Evolutionary conservation across 805 yeast species (phyloP), one percentile per base, ranked within the genome.

Genomic region (Hanseniaspora clermontiae): DNA sequence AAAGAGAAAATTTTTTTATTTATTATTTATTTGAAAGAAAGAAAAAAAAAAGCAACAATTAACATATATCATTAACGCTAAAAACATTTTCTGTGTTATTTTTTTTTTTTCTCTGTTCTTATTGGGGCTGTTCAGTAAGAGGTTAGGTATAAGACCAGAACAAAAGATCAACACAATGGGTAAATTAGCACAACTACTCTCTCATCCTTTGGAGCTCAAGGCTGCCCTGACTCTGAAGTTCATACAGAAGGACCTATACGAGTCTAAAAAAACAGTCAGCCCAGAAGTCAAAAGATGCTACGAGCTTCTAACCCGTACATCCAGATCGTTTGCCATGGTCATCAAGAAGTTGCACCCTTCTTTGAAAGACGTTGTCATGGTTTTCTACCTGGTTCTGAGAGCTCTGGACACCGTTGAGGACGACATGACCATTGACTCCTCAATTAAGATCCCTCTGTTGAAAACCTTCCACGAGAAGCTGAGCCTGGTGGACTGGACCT

Each of bases 371-470:
- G 86, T 84, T 0, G 77, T 87, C 59, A 82, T 82, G 89, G 59
- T 93, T 6, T 93, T 93, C 70, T 93, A 93, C 69, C 70, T 93
- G 57, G 77, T 89, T 24, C 72, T 93, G 61, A 78, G 98, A 59
- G 98, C 95, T 1, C 77, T 93, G 63, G 98, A 93, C 66, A 93
- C 98, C 1, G 77, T 93, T 57, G 98, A 93, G 69, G 98, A 93
- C 69, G 97, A 93, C 68, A 89, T 89, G 95, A 78, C 93, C 9
- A 72, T 93, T 58, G 83, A 80, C 59, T 82, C 85, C 5, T 74
- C 75, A 20, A 63, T 80, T 59, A 93, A 93, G 71, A 72, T 89
- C 29, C 89, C 93, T 2, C 67, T 89, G 51, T 75, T 93, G 61
- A 76, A 91, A 58, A 61, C 67, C 2, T 93, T 93, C 69, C 75